Evolutionary conservation across 306 rosid genomes (phyloP).

Genomic region (Aeschynomene evenia): DNA sequence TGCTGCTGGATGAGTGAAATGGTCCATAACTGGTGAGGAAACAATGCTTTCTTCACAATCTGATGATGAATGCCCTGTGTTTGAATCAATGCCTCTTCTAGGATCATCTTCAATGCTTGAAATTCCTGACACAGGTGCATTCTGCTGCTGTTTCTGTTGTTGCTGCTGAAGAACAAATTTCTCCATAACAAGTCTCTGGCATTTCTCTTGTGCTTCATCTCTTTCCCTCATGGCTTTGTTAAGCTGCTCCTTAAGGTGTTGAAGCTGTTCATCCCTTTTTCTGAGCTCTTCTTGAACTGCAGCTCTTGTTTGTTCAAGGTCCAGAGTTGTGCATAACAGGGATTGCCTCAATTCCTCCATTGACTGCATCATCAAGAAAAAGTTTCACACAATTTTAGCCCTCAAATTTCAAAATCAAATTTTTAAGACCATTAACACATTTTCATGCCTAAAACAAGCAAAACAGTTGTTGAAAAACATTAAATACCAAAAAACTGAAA

Average conservation of each 20-base stretch:
- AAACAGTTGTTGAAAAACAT: neutral
- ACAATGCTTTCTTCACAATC: constrained; percentile 99
- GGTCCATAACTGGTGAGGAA: constrained; percentile 71
- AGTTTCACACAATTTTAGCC: constrained; percentile 4
- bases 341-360: constrained; percentile 77
- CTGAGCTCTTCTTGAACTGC: constrained; percentile 76
- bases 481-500: too few species aligned
- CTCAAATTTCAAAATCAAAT: neutral
- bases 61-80: constrained; percentile 77
- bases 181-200: constrained; percentile 61
- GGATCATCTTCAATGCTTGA: constrained; percentile 97
- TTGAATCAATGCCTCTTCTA: constrained; percentile 75
- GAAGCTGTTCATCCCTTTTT: constrained; percentile 77
- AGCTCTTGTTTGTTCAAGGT: constrained; percentile 73
- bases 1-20: constrained; percentile 4
- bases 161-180: constrained; percentile 50
- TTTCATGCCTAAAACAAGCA: neutral
- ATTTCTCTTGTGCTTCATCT: constrained; percentile 80
- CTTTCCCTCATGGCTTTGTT: constrained; percentile 64
- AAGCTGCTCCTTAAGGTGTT: constrained; percentile 56
- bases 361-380: constrained; percentile 44
- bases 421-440: neutral
- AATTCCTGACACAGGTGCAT: constrained; percentile 73
- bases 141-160: constrained; percentile 38
- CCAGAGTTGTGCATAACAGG: constrained; percentile 64